Conservation (phyloP, 352 stramenopile genomes). For the Pythium scleroteichum region DNA sequence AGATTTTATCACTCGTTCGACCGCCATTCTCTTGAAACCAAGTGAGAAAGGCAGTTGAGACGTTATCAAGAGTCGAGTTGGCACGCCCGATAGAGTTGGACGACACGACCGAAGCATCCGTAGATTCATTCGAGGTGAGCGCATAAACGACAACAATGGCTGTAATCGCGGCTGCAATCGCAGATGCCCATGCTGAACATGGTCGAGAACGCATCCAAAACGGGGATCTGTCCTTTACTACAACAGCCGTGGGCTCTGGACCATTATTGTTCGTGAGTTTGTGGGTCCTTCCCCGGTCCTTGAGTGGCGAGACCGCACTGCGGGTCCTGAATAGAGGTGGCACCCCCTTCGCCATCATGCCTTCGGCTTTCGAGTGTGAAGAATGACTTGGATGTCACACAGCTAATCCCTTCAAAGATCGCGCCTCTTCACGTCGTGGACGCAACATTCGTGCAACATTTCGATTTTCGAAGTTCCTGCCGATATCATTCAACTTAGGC, state of each 20-base stretch:
- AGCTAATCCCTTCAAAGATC: slow-evolving; percentile 9
- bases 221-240: not conserved
- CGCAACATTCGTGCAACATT: slow-evolving; percentile 22
- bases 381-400: not conserved
- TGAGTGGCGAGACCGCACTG: slow-evolving; percentile 1
- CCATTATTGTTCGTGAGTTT: not conserved
- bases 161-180: too few relatives aligned
- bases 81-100: too few relatives aligned
- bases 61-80: not conserved
- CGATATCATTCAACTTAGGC: too few relatives aligned
- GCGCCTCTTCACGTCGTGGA: slow-evolving; percentile 11
- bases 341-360: not conserved
- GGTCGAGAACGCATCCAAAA: too few relatives aligned
- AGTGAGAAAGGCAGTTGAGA: slow-evolving; percentile 29
- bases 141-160: not conserved
- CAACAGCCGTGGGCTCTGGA: not conserved
- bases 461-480: slow-evolving; percentile 1
- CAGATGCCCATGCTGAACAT: too few relatives aligned
- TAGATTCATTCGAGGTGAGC: too few relatives aligned
- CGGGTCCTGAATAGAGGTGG: too few relatives aligned
- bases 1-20: slow-evolving; percentile 10
- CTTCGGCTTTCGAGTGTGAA: not conserved
- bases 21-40: slow-evolving; percentile 44
- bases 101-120: too few relatives aligned
- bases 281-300: not conserved